phyloP scores from a whole-genome alignment of 2,329 filamentous ascomycete species.

The Aspergillus ochraceus region DNA sequence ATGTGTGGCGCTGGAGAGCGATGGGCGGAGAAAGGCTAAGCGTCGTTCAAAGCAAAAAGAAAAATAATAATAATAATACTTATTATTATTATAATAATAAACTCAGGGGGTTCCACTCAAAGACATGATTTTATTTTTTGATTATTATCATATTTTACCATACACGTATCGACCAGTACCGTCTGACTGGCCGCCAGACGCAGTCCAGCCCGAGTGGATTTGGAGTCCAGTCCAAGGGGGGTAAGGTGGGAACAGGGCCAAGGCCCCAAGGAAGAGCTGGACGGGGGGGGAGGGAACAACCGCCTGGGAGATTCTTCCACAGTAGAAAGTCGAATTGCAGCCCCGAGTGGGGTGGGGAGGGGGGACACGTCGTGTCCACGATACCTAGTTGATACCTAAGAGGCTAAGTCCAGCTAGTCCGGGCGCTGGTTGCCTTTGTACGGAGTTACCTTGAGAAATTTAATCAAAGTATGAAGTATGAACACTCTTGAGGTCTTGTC shows the following conservation, averaged over 20 bases:
- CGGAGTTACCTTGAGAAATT: too few species aligned
- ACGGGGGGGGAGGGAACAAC: not conserved
- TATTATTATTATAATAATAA: conserved; percentile 10
- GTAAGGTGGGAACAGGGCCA: conserved; percentile 1
- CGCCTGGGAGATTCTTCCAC: conserved; percentile 6
- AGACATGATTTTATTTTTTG: conserved; percentile 7
- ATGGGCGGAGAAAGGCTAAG: conserved; percentile 7
- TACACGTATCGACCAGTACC: not conserved
- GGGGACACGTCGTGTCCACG: conserved; percentile 7
- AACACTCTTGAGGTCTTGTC: too few species aligned
- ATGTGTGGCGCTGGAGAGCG: conserved; percentile 5
- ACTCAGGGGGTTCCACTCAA: conserved; percentile 16
- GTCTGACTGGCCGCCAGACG: not conserved
- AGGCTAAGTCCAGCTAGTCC: not conserved
- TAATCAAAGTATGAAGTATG: too few species aligned
- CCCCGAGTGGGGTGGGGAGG: conserved; percentile 8
- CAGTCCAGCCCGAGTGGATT: not conserved
- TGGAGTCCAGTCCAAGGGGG: not conserved
- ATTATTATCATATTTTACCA: not conserved
- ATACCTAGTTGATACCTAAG: not conserved
- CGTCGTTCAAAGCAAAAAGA: not conserved
- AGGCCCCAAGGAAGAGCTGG: conserved; percentile 3
- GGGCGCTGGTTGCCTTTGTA: not conserved
- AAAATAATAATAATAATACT: not conserved
- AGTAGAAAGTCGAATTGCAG: conserved; percentile 2